phyloP scores from a whole-genome alignment of 768 basidiomycete genomes.

The Leccinum olivaceopallidum region DNA sequence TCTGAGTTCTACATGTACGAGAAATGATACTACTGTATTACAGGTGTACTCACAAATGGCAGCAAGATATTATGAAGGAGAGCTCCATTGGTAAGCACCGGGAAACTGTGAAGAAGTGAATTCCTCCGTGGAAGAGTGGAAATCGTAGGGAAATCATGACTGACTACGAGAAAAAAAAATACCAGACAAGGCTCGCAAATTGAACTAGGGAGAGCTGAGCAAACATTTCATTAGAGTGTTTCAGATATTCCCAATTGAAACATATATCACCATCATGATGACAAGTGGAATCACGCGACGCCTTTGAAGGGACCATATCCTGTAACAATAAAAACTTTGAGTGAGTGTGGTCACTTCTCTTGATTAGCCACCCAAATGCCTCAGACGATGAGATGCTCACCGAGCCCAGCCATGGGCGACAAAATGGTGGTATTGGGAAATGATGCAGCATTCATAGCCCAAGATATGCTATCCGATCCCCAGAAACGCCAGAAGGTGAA shows the following conservation, averaged over 20 bases:
- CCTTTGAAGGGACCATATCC: constrained; percentile 13
- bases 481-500: neutral
- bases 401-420: too few relatives aligned
- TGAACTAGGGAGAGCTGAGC: constrained; percentile 25
- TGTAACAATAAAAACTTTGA: too few relatives aligned
- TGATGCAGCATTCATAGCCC: too few relatives aligned
- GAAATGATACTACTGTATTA: neutral
- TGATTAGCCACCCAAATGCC: too few relatives aligned
- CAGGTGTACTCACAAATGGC: constrained; percentile 4
- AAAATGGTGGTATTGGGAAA: too few relatives aligned
- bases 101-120: too few relatives aligned
- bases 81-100: too few relatives aligned
- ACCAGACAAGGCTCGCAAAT: constrained; percentile 12
- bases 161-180: neutral
- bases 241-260: neutral
- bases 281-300: neutral
- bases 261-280: constrained; percentile 20
- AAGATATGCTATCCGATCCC: too few relatives aligned
- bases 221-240: neutral
- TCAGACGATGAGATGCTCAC: too few relatives aligned
- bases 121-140: too few relatives aligned
- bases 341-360: too few relatives aligned
- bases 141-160: neutral
- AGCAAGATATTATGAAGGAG: too few relatives aligned
- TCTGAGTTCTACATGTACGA: neutral